Percentiles rank a stretch among this genome's conserved stretches.
Evolutionary conservation across 2,329 filamentous ascomycete species (phyloP).

Genomic region (Penicillium sp.): DNA sequence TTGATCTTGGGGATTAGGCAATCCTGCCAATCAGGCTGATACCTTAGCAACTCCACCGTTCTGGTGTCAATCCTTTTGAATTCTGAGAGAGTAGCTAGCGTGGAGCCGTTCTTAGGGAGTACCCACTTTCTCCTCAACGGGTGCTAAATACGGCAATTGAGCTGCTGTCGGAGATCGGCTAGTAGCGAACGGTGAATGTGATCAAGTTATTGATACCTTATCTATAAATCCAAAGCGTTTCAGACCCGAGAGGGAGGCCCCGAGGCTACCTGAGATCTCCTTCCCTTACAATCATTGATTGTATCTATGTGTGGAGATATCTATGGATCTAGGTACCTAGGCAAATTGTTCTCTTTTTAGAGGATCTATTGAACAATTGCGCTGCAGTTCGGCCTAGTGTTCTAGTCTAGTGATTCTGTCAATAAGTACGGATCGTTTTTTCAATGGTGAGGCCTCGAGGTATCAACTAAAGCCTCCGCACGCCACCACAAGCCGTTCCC

Average conservation of each 20-base stretch:
- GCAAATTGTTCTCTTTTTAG: too few species aligned
- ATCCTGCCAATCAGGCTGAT: neutral
- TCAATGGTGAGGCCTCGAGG: too few species aligned
- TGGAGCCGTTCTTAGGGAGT: neutral
- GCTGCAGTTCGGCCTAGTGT: too few species aligned
- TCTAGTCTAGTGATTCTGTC: too few species aligned
- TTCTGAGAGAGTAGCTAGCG: neutral
- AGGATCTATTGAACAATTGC: too few species aligned
- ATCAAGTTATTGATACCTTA: too few species aligned
- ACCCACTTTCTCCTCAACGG: conserved; percentile 4
- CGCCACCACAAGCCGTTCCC: conserved; percentile 19
- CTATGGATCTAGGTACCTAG: too few species aligned
- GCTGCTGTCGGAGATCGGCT: neutral
- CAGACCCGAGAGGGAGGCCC: neutral
- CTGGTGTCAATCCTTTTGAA: neutral
- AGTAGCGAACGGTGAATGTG: too few species aligned
- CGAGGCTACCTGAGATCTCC: too few species aligned
- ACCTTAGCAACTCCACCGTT: conserved; percentile 7
- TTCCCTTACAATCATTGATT: too few species aligned
- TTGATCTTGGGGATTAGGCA: neutral
- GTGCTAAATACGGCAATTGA: conserved; percentile 6
- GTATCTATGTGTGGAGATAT: too few species aligned
- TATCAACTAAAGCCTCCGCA: conserved; percentile 15
- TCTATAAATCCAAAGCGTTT: neutral
- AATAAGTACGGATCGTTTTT: too few species aligned